A percentile compares a stretch with the other conserved stretches of the same genome.
These are phyloP conservation scores for Trichoderma cornu-damae DNA, from an alignment of 2,329 filamentous ascomycete genomes.

Conservation along the genomic window DNA sequence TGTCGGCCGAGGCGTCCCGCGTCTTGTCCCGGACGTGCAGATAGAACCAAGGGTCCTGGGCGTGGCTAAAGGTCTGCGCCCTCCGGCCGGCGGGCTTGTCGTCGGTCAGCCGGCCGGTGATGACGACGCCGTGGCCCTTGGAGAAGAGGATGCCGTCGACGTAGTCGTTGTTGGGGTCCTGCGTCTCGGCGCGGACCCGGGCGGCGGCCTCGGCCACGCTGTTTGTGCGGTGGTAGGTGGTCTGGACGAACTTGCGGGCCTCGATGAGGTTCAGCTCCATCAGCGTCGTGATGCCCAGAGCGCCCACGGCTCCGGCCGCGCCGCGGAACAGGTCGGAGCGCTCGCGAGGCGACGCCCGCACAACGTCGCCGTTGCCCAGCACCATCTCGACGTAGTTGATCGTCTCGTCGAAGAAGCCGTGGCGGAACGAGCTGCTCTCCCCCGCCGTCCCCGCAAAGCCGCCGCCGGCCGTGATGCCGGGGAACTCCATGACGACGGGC, in stretches of 20 bases:
- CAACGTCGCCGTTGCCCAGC: slow-evolving; percentile 59
- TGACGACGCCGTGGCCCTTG: slow-evolving; percentile 57
- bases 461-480: slow-evolving; percentile 68
- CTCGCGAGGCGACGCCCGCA: slow-evolving; percentile 44
- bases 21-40: slow-evolving; percentile 57
- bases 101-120: slow-evolving; percentile 59
- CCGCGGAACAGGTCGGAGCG: slow-evolving; percentile 57
- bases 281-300: slow-evolving; percentile 61
- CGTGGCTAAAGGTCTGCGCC: slow-evolving; percentile 52
- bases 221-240: slow-evolving; percentile 54
- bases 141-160: slow-evolving; percentile 68
- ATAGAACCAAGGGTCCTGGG: slow-evolving; percentile 71
- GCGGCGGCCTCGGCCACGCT: slow-evolving; percentile 45
- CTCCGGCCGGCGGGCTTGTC: slow-evolving; percentile 36
- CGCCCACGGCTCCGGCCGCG: slow-evolving; percentile 63
- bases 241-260: slow-evolving; percentile 56
- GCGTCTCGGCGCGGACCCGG: slow-evolving; percentile 45
- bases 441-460: slow-evolving; percentile 67
- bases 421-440: slow-evolving; percentile 63
- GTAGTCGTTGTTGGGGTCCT: slow-evolving; percentile 53
- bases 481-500: slow-evolving; percentile 71
- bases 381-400: slow-evolving; percentile 63
- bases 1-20: slow-evolving; percentile 22
- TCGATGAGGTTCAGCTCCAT: slow-evolving; percentile 59
- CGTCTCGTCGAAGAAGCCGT: slow-evolving; percentile 66